Evolutionary conservation across 2,329 filamentous ascomycete species (phyloP).

Genomic region (Celoporthe dispersa): DNA sequence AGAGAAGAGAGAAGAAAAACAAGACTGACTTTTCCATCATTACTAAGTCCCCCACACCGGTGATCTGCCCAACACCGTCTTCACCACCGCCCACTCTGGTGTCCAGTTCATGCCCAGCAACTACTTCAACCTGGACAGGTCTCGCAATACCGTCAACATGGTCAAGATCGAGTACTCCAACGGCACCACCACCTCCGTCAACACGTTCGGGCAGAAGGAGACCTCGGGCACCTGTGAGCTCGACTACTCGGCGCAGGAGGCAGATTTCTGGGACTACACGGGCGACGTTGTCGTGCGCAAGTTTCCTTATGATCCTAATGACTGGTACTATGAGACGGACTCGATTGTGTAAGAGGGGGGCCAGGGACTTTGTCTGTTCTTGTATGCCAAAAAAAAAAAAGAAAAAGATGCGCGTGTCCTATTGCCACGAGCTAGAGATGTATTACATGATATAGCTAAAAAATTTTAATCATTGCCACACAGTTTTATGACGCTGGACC

Average conservation of each 20-base stretch:
- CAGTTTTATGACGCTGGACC: no score
- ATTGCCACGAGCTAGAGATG: no score
- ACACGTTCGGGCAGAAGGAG: slow-evolving; percentile 40
- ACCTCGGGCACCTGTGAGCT: slow-evolving; percentile 35
- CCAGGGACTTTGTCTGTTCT: not conserved
- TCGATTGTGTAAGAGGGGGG: slow-evolving; percentile 32
- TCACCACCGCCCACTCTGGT: slow-evolving; percentile 50
- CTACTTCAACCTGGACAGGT: slow-evolving; percentile 47
- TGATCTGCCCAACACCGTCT: slow-evolving; percentile 49
- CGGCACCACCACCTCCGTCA: slow-evolving; percentile 36
- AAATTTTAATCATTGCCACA: not conserved
- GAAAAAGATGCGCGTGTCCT: no score
- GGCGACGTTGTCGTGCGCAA: slow-evolving; percentile 44
- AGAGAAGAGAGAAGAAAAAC: not conserved
- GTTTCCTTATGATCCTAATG: slow-evolving; percentile 43
- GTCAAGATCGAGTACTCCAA: slow-evolving; percentile 44
- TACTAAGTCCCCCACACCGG: slow-evolving; percentile 44
- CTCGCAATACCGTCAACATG: slow-evolving; percentile 45
- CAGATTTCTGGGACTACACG: slow-evolving; percentile 37
- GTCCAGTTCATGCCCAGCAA: slow-evolving; percentile 50
- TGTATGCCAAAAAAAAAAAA: not conserved
- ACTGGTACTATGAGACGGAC: slow-evolving; percentile 41
- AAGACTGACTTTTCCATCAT: not conserved
- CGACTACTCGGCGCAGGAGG: slow-evolving; percentile 34
- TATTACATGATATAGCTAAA: no score